Evolutionary conservation across 164 flowering plant species (phyloP).

Genomic region (Vitis rupestris): DNA sequence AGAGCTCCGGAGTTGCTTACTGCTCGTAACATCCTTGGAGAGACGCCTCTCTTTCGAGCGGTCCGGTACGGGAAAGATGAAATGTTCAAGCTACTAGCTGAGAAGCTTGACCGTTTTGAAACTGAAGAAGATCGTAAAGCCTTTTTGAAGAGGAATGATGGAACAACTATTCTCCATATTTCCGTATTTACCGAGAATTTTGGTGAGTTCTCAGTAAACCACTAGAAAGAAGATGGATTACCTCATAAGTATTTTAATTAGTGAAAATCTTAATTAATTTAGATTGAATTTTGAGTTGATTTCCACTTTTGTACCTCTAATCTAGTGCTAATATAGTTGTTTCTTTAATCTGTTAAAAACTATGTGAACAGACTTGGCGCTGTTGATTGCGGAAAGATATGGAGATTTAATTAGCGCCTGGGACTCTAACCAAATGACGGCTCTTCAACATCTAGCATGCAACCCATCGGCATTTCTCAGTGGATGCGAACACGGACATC

Average conservation of each 20-base stretch:
- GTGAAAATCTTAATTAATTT: too few species aligned
- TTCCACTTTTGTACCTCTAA: too few species aligned
- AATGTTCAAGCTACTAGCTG: too few species aligned
- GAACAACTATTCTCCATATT: conserved; percentile 4
- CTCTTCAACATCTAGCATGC: conserved; percentile 8
- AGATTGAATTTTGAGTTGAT: too few species aligned
- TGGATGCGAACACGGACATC: not conserved
- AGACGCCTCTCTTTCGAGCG: too few species aligned
- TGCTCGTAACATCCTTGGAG: too few species aligned
- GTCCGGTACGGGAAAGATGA: too few species aligned
- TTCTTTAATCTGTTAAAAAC: too few species aligned
- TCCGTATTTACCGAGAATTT: not conserved
- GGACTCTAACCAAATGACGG: conserved; percentile 1
- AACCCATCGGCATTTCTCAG: conserved; percentile 6
- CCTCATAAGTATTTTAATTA: too few species aligned
- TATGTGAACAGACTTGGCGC: too few species aligned
- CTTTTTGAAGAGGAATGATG: not conserved
- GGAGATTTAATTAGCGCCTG: not conserved
- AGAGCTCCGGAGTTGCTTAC: not conserved
- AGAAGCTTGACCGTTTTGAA: not conserved
- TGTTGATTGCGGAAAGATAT: not conserved
- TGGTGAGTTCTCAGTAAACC: not conserved
- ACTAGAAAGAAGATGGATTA: too few species aligned
- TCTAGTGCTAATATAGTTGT: too few species aligned
- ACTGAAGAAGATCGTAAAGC: not conserved